These are phyloP conservation scores for Onygena corvina DNA, from an alignment of 2,329 filamentous ascomycete species.

Conservation along the genomic window DNA sequence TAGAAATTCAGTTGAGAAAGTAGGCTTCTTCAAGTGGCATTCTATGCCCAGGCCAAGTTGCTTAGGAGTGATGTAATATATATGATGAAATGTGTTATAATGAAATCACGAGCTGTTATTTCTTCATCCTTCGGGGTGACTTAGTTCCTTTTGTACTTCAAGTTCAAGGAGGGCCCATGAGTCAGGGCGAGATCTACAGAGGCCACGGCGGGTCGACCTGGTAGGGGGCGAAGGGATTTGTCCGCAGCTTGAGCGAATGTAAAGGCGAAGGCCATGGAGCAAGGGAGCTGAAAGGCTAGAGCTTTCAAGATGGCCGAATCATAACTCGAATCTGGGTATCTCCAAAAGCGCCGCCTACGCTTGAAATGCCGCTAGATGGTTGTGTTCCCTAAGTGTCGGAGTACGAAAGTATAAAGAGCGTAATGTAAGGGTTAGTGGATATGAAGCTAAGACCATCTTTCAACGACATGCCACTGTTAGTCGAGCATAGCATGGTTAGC, in stretches of 20 bases:
- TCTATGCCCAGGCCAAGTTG: neutral
- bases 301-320: neutral
- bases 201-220: neutral
- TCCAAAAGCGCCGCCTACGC: neutral
- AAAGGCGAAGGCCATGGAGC: neutral
- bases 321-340: neutral
- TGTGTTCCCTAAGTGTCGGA: neutral
- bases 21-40: neutral
- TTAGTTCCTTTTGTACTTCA: slow-evolving; percentile 1
- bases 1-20: neutral
- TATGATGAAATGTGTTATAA: no score
- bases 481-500: neutral
- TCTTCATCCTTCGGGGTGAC: neutral
- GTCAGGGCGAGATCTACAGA: neutral
- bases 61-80: no score
- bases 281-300: neutral
- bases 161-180: neutral
- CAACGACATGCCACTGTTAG: neutral
- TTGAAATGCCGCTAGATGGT: neutral
- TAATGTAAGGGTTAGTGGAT: neutral
- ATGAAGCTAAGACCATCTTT: neutral
- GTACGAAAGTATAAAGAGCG: neutral
- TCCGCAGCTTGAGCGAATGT: slow-evolving; percentile 4
- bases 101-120: no score
- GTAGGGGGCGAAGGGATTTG: neutral